Conservation (phyloP, 768 basidiomycete genomes). For the Gelatoporia subvermispora region DNA sequence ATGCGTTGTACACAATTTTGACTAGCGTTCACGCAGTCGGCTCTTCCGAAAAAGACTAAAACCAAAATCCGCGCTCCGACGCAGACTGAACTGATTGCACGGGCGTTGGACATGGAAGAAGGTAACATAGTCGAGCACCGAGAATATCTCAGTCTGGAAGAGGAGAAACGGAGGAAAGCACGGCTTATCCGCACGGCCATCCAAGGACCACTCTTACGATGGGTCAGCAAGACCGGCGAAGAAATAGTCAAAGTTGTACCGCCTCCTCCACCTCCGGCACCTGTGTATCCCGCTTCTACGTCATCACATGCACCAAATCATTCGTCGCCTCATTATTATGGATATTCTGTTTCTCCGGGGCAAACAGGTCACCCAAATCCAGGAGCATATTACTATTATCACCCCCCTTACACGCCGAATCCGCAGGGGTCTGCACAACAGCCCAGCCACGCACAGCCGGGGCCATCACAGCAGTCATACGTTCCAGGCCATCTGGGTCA, state of each 20-base stretch:
- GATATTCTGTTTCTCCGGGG: not conserved
- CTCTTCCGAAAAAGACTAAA: slow-evolving; percentile 57
- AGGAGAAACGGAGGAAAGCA: slow-evolving; percentile 73
- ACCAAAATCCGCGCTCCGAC: slow-evolving; percentile 49
- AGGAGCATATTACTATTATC: not conserved
- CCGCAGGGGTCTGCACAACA: not conserved
- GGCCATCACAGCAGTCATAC: not conserved
- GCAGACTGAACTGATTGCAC: slow-evolving; percentile 80
- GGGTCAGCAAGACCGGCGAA: slow-evolving; percentile 64
- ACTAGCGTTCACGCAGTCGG: slow-evolving; percentile 25
- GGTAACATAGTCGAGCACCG: slow-evolving; percentile 75
- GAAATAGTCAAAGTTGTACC: slow-evolving; percentile 38
- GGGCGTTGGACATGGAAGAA: slow-evolving; percentile 83
- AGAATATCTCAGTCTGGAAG: slow-evolving; percentile 75
- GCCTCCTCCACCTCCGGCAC: slow-evolving; percentile 26
- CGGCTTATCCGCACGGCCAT: slow-evolving; percentile 56
- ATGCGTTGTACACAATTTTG: not conserved
- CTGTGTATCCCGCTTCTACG: not conserved
- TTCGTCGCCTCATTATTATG: not conserved
- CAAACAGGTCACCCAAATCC: not conserved
- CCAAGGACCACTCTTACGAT: slow-evolving; percentile 65
- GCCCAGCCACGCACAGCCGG: not conserved
- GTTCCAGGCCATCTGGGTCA: not conserved
- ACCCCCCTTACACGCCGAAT: not conserved
- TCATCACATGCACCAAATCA: not conserved